Evolutionary conservation across 257 asterid species (phyloP), one percentile per base, ranked within the genome.

Genomic region (Nemophila menziesii): DNA sequence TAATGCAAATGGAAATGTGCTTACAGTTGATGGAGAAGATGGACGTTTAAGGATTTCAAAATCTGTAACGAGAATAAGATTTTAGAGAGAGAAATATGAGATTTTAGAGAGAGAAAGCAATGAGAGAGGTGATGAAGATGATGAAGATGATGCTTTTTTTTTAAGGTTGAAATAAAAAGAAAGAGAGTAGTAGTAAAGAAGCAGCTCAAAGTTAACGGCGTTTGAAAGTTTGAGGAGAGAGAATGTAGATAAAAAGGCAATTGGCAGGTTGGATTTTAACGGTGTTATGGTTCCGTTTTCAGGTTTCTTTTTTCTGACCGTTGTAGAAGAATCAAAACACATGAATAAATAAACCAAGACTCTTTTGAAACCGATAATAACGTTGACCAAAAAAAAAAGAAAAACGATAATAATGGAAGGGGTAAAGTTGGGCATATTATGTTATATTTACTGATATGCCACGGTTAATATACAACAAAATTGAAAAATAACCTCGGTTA

Each of bases 41-140:
- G n/a, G n/a, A n/a, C 36, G 36, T 29, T 29, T 29, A 13, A 29
- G 36, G 12, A 13, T 13, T 29, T 29, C 36, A 29, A 29, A 29
- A 7, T 10, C 36, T 2, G 36, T 29, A 46, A 27, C 49, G 37
- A 45, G 54, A 64, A 40, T 36, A 63, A 48, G 51, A 51, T 44
- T 51, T 15, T 57, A 43, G 64, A 61, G 44, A 50, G 63, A 65
- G 65, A 63, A 46, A 40, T 29, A 22, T 12, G 39, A n/a, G 42
- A 29, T 10, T 49, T 37, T 43, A 57, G 63, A 52, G 66, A 45
- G 58, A 40, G 53, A 48, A 16, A 10, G 51, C 5, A 29, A 33
- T 10, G 29, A 51, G 39, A 43, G 46, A 37, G 20, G 33, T 4
- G 7, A 29, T 7, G 12, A 29, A 10, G 36, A 29, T 29, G 36